These are phyloP conservation scores for Pythium inflatum DNA, from an alignment of 352 stramenopile genomes.

Conservation along the genomic window DNA sequence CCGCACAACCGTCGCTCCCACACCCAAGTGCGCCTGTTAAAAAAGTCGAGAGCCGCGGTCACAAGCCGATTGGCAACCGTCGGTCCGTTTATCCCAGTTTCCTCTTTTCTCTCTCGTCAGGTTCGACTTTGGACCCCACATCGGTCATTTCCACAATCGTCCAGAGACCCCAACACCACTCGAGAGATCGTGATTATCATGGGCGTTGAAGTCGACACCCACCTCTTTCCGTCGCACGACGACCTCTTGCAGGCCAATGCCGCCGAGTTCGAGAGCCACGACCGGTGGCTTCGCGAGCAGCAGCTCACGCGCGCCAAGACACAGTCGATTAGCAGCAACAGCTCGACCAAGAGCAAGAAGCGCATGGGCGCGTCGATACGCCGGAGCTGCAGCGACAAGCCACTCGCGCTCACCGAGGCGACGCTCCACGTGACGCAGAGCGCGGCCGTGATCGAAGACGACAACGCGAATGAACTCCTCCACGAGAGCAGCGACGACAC, in stretches of 20 bases:
- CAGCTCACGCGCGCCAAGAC: slow-evolving; percentile 21
- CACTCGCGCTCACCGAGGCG: slow-evolving; percentile 3
- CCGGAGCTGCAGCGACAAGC: slow-evolving; percentile 43
- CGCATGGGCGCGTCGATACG: slow-evolving; percentile 23
- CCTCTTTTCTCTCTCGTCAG: too few species aligned
- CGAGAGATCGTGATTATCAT: slow-evolving; percentile 11
- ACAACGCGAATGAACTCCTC: slow-evolving; percentile 24
- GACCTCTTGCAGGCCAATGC: slow-evolving; percentile 21
- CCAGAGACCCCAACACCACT: not conserved
- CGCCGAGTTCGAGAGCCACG: slow-evolving; percentile 24
- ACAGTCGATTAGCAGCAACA: too few species aligned
- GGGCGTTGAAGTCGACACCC: slow-evolving; percentile 24
- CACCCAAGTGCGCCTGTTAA: slow-evolving; percentile 34
- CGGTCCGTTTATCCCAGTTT: not conserved
- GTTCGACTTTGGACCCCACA: too few species aligned
- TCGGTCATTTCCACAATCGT: not conserved
- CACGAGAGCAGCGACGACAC: slow-evolving; percentile 9
- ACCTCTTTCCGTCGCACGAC: slow-evolving; percentile 17
- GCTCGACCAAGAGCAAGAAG: slow-evolving; percentile 21
- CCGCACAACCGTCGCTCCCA: slow-evolving; percentile 3
- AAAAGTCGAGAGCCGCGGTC: slow-evolving; percentile 23
- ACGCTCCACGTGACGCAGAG: slow-evolving; percentile 34
- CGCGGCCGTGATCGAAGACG: slow-evolving; percentile 24
- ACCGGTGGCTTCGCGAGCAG: slow-evolving; percentile 25
- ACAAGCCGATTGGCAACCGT: not conserved